Percentiles rank a stretch among this genome's conserved stretches.
Evolutionary conservation across 495 filamentous ascomycete genomes (phyloP).

Genomic region (Wilcoxina mikolae): DNA sequence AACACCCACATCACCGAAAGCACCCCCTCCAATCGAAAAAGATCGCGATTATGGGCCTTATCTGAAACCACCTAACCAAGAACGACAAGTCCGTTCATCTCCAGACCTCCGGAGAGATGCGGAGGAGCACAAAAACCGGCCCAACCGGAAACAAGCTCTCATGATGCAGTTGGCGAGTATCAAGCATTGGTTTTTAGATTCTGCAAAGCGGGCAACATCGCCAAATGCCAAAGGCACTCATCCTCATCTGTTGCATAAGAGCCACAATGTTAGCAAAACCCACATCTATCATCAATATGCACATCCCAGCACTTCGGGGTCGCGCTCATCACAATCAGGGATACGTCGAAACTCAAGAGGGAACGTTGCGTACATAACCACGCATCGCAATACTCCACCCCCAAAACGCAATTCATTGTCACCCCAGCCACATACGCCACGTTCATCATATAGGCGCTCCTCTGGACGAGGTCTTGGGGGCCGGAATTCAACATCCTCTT

Average conservation of each 20-base stretch:
- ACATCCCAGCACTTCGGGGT: slow-evolving; percentile 30
- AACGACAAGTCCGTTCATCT: slow-evolving; percentile 28
- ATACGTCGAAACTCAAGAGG: slow-evolving; percentile 23
- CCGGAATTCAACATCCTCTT: slow-evolving; percentile 90
- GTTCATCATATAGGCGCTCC: slow-evolving; percentile 62
- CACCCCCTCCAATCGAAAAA: slow-evolving; percentile 26
- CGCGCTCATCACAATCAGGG: slow-evolving; percentile 9
- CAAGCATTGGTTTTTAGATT: slow-evolving; percentile 77
- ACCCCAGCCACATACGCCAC: slow-evolving; percentile 74
- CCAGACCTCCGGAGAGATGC: slow-evolving; percentile 21
- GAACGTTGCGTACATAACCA: slow-evolving; percentile 14
- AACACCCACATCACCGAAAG: slow-evolving; percentile 25
- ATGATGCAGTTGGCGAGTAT: slow-evolving; percentile 67
- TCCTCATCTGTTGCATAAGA: slow-evolving; percentile 23
- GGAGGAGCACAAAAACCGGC: slow-evolving; percentile 55
- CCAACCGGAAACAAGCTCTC: slow-evolving; percentile 54
- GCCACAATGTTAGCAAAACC: slow-evolving; percentile 6
- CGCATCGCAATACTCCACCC: slow-evolving; percentile 32
- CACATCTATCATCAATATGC: slow-evolving; percentile 33
- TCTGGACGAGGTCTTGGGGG: slow-evolving; percentile 65
- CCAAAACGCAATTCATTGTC: slow-evolving; percentile 71
- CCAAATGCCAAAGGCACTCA: slow-evolving; percentile 43
- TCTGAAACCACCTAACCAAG: slow-evolving; percentile 27
- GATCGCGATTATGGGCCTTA: slow-evolving; percentile 29
- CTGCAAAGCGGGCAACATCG: slow-evolving; percentile 57